Percentiles rank a stretch among this genome's conserved stretches.
phyloP scores from a whole-genome alignment of 2,329 filamentous ascomycete genomes.

The Gaeumannomyces tritici region DNA sequence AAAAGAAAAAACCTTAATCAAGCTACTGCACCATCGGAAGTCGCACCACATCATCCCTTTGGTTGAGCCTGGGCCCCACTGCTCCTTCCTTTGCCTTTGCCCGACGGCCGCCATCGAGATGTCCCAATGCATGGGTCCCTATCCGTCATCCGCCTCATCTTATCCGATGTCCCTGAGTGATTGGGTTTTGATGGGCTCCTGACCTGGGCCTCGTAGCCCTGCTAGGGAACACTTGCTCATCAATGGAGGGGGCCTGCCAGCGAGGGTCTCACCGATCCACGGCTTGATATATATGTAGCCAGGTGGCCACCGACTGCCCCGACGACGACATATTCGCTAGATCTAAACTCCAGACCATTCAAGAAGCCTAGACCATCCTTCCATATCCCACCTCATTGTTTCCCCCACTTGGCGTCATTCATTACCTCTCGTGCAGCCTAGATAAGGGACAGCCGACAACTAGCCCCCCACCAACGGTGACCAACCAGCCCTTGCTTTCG shows the following conservation, averaged over 20 bases:
- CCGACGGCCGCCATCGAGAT: not conserved
- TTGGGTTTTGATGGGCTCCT: not conserved
- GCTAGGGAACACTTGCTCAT: not conserved
- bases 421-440: not conserved
- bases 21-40: not conserved
- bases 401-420: not conserved
- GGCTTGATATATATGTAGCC: not conserved
- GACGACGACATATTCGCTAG: not conserved
- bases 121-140: not conserved
- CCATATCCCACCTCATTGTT: not conserved
- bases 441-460: not conserved
- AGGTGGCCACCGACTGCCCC: not conserved
- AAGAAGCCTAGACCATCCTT: not conserved
- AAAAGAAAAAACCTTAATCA: not conserved
- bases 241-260: too few species aligned
- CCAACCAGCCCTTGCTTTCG: too few species aligned
- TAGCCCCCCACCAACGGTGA: too few species aligned
- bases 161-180: not conserved
- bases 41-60: not conserved
- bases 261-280: not conserved
- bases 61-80: not conserved
- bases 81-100: not conserved
- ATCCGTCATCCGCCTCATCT: not conserved
- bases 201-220: not conserved
- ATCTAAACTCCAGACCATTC: not conserved